Evolutionary conservation across 345 rosid species (phyloP), one percentile per base, ranked within the genome.

Genomic region (Chamaenerion angustifolium): DNA sequence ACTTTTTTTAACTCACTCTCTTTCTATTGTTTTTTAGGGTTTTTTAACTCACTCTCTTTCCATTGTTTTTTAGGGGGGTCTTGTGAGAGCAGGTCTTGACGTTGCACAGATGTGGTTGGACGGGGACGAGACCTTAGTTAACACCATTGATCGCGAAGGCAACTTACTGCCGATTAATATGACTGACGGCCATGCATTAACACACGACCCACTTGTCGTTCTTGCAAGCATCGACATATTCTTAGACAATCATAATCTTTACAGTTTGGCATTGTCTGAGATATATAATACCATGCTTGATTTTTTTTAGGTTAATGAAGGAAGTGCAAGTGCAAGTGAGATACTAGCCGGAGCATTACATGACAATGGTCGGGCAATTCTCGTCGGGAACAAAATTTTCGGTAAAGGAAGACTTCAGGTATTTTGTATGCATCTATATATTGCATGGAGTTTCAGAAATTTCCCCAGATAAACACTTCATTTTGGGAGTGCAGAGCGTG

Each of bases 321-420:
- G 92, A 67, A 88, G 96, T 68, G 96, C 94, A 13, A 88, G 97
- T 59, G 97, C 97, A 27, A 88, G 97, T 56, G 97, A 88, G 75
- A 84, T 88, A 60, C 58, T 88, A 72, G 97, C 97, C 12, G 80
- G 92, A 48, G 97, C 97, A 6, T 60, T 88, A 43, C 95, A 82
- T 16, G 97, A 88, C 40, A 84, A 84, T 48, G 97, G 97, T 23
- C 86, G 97, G 44, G 97, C 95, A 41, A 76, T 80, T 61, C 97
- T 88, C 60, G 88, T 88, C 0, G 97, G 97, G 49, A 68, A 75
- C 66, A 78, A 69, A 64, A 84, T 95, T 45, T 88, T 78, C 63
- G 97, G 97, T 11, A 84, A 88, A 64, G 97, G 97, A 19, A 88
- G 80, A 69, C 82, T 84, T 49, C 97, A 88, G 92, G 97, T 88